phyloP scores from a whole-genome alignment of 495 filamentous ascomycete genomes.

The Aeminium ludgeri region DNA sequence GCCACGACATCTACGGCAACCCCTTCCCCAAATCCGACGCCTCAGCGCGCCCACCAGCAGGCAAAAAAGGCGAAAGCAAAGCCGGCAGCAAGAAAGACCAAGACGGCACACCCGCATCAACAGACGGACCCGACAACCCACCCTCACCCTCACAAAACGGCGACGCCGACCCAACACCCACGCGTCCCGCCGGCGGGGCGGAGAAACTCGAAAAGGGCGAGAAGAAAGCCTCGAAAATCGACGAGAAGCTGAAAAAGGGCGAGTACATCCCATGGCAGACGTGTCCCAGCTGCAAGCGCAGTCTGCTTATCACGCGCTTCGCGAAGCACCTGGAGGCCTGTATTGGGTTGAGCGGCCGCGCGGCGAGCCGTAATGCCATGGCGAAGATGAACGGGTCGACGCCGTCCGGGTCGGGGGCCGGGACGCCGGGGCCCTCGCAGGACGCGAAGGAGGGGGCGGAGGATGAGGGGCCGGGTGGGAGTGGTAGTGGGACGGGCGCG shows the following conservation, averaged over 20 bases:
- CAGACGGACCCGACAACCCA: slow-evolving; percentile 6
- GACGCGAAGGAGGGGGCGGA: slow-evolving; percentile 14
- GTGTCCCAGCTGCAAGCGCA: slow-evolving; percentile 45
- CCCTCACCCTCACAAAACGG: slow-evolving; percentile 17
- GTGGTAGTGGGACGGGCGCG: no score
- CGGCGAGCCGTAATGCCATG: slow-evolving; percentile 36
- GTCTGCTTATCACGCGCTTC: slow-evolving; percentile 43
- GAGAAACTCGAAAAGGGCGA: slow-evolving; percentile 22
- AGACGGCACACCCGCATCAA: slow-evolving; percentile 20
- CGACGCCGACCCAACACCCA: slow-evolving; percentile 21
- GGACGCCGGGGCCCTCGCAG: slow-evolving; percentile 32
- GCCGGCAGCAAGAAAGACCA: slow-evolving; percentile 19
- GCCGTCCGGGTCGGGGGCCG: slow-evolving; percentile 40
- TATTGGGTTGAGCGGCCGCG: slow-evolving; percentile 56
- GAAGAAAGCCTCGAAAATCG: slow-evolving; percentile 34
- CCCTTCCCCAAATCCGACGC: slow-evolving; percentile 44
- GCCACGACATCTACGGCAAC: slow-evolving; percentile 72
- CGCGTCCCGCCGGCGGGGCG: no score
- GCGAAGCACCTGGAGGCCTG: slow-evolving; percentile 67
- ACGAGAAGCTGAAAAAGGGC: slow-evolving; percentile 34
- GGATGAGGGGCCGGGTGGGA: no score
- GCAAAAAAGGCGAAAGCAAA: slow-evolving; percentile 30
- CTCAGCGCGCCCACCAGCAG: slow-evolving; percentile 39
- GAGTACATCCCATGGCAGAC: slow-evolving; percentile 56
- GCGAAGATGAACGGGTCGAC: slow-evolving; percentile 28